These are phyloP conservation scores for Moringa oleifera DNA, from an alignment of 345 rosid species.

Conservation along the genomic window DNA sequence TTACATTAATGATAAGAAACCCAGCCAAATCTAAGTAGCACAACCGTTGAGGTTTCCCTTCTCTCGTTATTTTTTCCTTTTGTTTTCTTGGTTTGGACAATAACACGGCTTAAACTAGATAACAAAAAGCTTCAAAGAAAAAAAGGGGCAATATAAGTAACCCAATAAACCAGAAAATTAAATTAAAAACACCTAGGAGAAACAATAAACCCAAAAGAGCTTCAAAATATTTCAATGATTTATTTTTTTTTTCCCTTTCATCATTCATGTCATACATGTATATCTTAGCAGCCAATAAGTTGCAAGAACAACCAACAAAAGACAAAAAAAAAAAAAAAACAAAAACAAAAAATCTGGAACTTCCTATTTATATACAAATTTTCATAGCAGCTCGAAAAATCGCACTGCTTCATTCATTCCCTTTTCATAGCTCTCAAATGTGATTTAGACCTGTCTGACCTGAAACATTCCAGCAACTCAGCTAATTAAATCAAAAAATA, in stretches of 20 bases:
- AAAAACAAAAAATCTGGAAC: conserved; percentile 7
- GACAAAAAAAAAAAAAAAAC: too few relatives aligned
- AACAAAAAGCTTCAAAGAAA: too few relatives aligned
- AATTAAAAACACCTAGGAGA: not conserved
- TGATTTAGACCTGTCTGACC: conserved; percentile 6
- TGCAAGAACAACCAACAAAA: too few relatives aligned
- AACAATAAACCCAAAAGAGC: not conserved
- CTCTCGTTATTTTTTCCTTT: too few relatives aligned
- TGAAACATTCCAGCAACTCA: not conserved
- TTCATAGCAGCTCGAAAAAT: conserved; percentile 22
- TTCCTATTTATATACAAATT: conserved; percentile 43
- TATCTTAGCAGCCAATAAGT: conserved; percentile 17
- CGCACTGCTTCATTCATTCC: conserved; percentile 12
- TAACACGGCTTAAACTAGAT: too few relatives aligned
- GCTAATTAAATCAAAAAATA: too few relatives aligned
- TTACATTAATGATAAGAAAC: too few relatives aligned
- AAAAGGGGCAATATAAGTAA: too few relatives aligned
- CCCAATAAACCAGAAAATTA: not conserved
- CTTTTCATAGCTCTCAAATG: conserved; percentile 1
- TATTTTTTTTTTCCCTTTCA: conserved; percentile 26
- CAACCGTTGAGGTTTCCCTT: too few relatives aligned
- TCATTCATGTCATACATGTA: conserved; percentile 21
- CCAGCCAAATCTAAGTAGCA: too few relatives aligned
- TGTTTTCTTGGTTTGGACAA: too few relatives aligned
- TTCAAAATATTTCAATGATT: conserved; percentile 14